phyloP scores from a whole-genome alignment of 192 early-diverging fungal genomes.

The Coemansia sp. region DNA sequence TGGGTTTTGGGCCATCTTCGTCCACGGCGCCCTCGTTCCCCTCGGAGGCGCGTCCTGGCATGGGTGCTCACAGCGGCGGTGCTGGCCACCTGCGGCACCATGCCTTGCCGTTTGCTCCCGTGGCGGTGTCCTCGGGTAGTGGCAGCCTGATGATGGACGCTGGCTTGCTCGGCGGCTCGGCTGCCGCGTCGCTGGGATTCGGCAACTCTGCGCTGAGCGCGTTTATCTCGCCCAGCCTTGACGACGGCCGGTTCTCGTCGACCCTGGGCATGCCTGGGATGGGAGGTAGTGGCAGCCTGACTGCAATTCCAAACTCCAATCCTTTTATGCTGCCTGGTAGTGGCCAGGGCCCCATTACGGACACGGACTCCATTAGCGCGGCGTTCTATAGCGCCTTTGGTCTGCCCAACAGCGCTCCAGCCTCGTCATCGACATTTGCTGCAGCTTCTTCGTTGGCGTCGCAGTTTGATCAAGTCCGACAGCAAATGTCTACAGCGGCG shows the following conservation, averaged over 20 bases:
- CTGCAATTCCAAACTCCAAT: constrained; percentile 46
- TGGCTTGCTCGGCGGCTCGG: constrained; percentile 22
- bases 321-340: constrained; percentile 57
- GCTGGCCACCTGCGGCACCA: neutral
- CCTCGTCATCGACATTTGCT: constrained; percentile 11
- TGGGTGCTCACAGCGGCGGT: neutral
- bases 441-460: constrained; percentile 19
- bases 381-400: constrained; percentile 57
- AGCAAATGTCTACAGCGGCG: constrained; percentile 26
- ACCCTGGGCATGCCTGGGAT: constrained; percentile 11
- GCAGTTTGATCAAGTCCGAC: constrained; percentile 28
- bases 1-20: neutral
- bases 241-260: neutral
- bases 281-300: constrained; percentile 6
- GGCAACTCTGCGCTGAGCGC: constrained; percentile 24
- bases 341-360: constrained; percentile 37
- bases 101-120: neutral
- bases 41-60: neutral
- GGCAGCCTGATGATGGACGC: constrained; percentile 38
- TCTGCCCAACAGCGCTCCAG: constrained; percentile 14
- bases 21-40: neutral
- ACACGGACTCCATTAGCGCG: constrained; percentile 44
- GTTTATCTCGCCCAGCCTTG: constrained; percentile 24
- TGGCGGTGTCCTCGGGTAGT: constrained; percentile 1
- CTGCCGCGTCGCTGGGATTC: constrained; percentile 22